Percentiles rank a stretch among this genome's conserved stretches.
These are phyloP conservation scores for Ramaria sp. DNA, from an alignment of 768 basidiomycete species.

Conservation along the genomic window DNA sequence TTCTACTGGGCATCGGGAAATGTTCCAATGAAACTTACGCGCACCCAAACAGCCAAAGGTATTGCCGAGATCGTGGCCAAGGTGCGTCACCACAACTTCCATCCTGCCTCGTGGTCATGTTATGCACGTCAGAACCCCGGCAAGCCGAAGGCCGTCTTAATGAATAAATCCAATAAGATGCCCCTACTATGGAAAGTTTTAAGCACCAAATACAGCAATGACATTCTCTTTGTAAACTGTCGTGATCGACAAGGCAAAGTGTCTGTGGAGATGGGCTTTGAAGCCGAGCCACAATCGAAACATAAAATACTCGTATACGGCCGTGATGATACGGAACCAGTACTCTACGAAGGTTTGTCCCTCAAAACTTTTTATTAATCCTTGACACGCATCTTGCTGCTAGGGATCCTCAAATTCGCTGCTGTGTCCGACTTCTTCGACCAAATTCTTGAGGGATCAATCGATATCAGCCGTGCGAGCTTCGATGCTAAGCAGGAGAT, in stretches of 20 bases:
- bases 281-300: conserved; percentile 38
- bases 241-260: conserved; percentile 56
- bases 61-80: conserved; percentile 58
- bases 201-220: conserved; percentile 56
- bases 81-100: conserved; percentile 26
- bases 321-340: conserved; percentile 40
- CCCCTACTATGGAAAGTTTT: conserved; percentile 77
- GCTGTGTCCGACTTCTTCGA: conserved; percentile 65
- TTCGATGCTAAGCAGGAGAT: conserved; percentile 21
- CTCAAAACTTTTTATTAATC: neutral
- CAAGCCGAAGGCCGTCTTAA: conserved; percentile 49
- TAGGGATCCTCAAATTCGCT: conserved; percentile 66
- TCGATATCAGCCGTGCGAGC: conserved; percentile 36
- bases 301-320: conserved; percentile 66
- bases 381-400: neutral
- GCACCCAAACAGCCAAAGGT: conserved; percentile 40
- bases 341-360: conserved; percentile 57
- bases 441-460: conserved; percentile 58
- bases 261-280: conserved; percentile 47
- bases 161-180: conserved; percentile 66
- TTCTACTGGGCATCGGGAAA: conserved; percentile 67
- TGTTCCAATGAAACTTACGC: conserved; percentile 58
- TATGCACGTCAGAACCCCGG: conserved; percentile 24
- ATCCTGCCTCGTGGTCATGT: neutral
- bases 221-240: conserved; percentile 52